phyloP scores from a whole-genome alignment of 2,329 filamentous ascomycete species.

The Diaporthe eres region DNA sequence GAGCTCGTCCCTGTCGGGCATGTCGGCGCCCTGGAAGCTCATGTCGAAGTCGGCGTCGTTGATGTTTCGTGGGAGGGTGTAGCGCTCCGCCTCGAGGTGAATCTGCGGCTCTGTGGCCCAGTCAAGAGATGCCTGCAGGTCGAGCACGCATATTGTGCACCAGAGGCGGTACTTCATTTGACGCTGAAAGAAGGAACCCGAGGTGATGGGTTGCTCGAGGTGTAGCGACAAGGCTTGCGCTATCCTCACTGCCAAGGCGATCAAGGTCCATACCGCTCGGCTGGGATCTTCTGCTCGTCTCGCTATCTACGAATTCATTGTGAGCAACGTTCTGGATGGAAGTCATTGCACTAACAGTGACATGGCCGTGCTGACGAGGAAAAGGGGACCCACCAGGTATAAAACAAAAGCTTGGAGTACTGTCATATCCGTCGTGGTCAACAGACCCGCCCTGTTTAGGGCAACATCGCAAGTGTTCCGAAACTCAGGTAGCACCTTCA shows the following conservation, averaged over 20 bases:
- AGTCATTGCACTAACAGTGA: no score
- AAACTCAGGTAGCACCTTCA: conserved; percentile 37
- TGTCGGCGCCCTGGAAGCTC: conserved; percentile 36
- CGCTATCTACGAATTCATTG: conserved; percentile 23
- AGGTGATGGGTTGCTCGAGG: conserved; percentile 38
- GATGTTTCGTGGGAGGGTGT: conserved; percentile 43
- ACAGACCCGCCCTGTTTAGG: conserved; percentile 44
- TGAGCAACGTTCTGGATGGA: not conserved
- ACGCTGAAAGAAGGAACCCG: conserved; percentile 44
- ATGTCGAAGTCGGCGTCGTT: conserved; percentile 48
- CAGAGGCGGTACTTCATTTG: conserved; percentile 46
- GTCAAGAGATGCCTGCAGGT: conserved; percentile 44
- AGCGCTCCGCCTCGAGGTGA: conserved; percentile 35
- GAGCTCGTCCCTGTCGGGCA: conserved; percentile 43
- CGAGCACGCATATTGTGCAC: conserved; percentile 46
- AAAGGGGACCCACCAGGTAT: conserved; percentile 45
- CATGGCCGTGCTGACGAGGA: not conserved
- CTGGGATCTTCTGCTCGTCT: conserved; percentile 47
- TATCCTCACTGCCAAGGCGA: conserved; percentile 49
- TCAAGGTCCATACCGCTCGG: conserved; percentile 49
- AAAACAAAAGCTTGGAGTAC: conserved; percentile 50
- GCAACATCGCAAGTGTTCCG: conserved; percentile 44
- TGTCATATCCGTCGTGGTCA: conserved; percentile 48
- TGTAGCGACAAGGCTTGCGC: conserved; percentile 45
- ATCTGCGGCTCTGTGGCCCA: conserved; percentile 46